Evolutionary conservation across 176 grass and related monocot genomes (phyloP), one percentile per base, ranked within the genome.

Genomic region (Aegilops speltoides): DNA sequence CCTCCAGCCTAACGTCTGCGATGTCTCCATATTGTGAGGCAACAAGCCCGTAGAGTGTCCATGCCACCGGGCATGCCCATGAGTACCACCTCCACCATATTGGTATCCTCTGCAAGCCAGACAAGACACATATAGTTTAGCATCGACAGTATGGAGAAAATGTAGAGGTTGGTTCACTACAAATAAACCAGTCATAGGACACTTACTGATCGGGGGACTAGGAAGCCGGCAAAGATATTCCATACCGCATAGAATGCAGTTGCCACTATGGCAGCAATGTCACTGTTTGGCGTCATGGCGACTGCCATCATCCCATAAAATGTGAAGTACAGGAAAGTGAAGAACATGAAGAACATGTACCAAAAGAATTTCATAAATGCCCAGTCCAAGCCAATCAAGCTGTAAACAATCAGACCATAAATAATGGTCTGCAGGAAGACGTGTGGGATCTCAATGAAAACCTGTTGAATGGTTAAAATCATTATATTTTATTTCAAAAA

Each of bases 331-430:
- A 94, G 86, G 86, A 98, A 98, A 70, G 94, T 98, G 91, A 96
- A 98, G 92, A 92, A 98, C 96, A 98, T 94, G 84, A 98, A 98
- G 83, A 95, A 98, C 28, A 98, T 85, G 60, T 96, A 98, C 96
- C 96, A 98, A 28, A 98, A 88, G 88, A 98, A 98, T 56, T 98
- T 98, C 19, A 65, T 61, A 80, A 65, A 20, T 28, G 90, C 86
- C 96, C 94, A 98, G 10, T 98, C 93, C 50, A 93, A 96, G 16
- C 82, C 83, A 68, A 98, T 96, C 41, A 94, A 76, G 67, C 90
- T 94, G 86, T 96, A 98, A 22, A 98, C 94, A 5, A 98, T 85
- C 43, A 98, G 84, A 23, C 96, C 96, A 31, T 98, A 98, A 52
- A 96, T 85, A 3, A 86, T 40, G 79, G 90, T 94, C 85, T 98